Conservation (phyloP, 768 basidiomycete species). For the Suillus sp. region DNA sequence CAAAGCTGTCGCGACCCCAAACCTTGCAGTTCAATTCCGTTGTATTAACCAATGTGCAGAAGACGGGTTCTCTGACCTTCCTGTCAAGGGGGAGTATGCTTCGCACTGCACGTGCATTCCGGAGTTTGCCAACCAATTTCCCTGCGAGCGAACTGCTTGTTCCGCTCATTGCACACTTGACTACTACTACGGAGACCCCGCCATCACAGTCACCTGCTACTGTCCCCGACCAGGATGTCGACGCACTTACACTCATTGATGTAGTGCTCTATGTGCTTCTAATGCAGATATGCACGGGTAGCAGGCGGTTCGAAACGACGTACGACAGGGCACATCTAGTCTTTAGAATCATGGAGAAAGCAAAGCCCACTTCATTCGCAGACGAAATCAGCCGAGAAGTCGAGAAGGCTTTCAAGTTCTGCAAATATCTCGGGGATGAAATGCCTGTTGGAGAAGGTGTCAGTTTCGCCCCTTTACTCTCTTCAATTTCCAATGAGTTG, state of each 20-base stretch:
- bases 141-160: background rate
- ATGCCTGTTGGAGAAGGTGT: background rate
- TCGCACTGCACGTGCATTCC: slow-evolving; percentile 10
- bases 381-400: slow-evolving; percentile 2
- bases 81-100: slow-evolving; percentile 14
- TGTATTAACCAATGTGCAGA: slow-evolving; percentile 8
- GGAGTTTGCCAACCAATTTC: background rate
- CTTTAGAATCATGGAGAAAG: slow-evolving; percentile 3
- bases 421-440: background rate
- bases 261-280: slow-evolving; percentile 14
- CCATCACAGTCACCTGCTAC: background rate
- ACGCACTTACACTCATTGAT: slow-evolving; percentile 8
- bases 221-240: background rate
- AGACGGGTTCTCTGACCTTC: slow-evolving; percentile 10
- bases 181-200: background rate
- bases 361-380: background rate
- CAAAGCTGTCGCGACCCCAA: slow-evolving; percentile 24
- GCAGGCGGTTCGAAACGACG: background rate
- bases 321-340: background rate
- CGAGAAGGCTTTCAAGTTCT: background rate
- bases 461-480: background rate
- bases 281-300: slow-evolving; percentile 12
- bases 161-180: background rate
- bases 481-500: background rate
- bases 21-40: slow-evolving; percentile 12